phyloP scores from a whole-genome alignment of 768 basidiomycete species.

The Hirschioporus abietinus region DNA sequence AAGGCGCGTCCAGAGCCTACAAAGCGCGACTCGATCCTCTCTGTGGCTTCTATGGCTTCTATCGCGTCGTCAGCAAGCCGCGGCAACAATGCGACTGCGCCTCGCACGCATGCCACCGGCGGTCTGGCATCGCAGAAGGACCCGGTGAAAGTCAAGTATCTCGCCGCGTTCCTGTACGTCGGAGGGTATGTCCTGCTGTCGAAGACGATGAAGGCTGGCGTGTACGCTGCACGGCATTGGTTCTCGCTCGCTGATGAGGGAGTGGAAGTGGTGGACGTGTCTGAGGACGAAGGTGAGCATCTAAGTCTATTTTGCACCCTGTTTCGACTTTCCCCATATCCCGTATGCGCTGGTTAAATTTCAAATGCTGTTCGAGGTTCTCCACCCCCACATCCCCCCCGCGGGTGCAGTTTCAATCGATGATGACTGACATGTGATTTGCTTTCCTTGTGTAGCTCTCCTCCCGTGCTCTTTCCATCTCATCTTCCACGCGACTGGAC shows the following conservation, averaged over 20 bases:
- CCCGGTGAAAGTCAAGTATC: constrained; percentile 74
- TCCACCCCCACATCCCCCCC: background rate
- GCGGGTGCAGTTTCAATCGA: background rate
- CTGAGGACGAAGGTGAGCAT: constrained; percentile 68
- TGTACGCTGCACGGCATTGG: constrained; percentile 88
- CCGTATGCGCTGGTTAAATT: background rate
- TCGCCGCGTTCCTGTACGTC: constrained; percentile 84
- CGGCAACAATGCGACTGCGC: constrained; percentile 48
- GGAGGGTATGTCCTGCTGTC: constrained; percentile 84
- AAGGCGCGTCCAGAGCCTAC: background rate
- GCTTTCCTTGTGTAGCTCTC: constrained; percentile 43
- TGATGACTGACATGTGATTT: background rate
- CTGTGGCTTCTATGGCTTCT: background rate
- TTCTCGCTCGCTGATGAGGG: constrained; percentile 55
- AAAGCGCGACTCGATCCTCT: background rate
- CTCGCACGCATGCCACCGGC: constrained; percentile 29
- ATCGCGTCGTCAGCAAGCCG: background rate
- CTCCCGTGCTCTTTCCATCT: constrained; percentile 81
- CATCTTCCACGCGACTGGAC: constrained; percentile 43
- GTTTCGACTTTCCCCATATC: background rate
- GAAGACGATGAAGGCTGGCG: constrained; percentile 74
- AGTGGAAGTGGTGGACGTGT: constrained; percentile 65
- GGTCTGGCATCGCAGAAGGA: constrained; percentile 15
- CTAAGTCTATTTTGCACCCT: background rate
- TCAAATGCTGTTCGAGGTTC: background rate